phyloP scores from a whole-genome alignment of 108 stramenopile genomes.

The Aurantiochytrium sp. region DNA sequence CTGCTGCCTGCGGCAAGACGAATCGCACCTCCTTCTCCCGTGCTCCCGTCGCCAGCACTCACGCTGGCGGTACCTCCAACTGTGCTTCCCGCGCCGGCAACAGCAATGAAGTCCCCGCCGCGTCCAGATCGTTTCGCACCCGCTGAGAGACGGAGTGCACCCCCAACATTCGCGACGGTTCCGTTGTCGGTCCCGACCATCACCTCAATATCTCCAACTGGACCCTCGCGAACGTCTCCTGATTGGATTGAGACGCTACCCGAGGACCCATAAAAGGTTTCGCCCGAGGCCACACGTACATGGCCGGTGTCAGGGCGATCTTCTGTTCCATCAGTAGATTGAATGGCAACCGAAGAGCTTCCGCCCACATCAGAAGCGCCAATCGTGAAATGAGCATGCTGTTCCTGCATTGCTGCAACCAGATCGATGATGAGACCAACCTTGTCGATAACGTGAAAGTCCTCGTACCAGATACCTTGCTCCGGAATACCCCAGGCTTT shows the following conservation, averaged over 20 bases:
- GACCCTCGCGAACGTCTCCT: neutral
- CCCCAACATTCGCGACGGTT: neutral
- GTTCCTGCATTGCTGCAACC: constrained; percentile 33
- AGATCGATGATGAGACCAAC: constrained; percentile 32
- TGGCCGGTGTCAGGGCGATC: neutral
- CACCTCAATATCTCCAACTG: neutral
- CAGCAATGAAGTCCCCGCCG: too few species aligned
- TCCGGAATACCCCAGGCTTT: constrained; percentile 13
- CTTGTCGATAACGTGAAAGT: constrained; percentile 49
- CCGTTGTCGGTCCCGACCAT: neutral
- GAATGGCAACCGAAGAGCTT: neutral
- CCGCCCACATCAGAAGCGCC: neutral
- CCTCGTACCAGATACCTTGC: constrained; percentile 6
- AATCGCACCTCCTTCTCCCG: too few species aligned
- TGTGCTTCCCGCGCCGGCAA: too few species aligned
- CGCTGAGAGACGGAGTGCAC: too few species aligned
- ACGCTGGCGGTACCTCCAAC: neutral
- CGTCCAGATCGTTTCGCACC: too few species aligned
- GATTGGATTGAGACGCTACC: neutral
- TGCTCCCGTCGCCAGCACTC: too few species aligned
- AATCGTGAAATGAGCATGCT: neutral
- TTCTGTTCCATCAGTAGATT: neutral
- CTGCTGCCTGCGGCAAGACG: too few species aligned
- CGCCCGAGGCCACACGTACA: neutral
- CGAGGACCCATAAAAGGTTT: neutral